Evolutionary conservation across 208 protist genomes (phyloP).

Genomic region (Balamuthia mandrillaris): DNA sequence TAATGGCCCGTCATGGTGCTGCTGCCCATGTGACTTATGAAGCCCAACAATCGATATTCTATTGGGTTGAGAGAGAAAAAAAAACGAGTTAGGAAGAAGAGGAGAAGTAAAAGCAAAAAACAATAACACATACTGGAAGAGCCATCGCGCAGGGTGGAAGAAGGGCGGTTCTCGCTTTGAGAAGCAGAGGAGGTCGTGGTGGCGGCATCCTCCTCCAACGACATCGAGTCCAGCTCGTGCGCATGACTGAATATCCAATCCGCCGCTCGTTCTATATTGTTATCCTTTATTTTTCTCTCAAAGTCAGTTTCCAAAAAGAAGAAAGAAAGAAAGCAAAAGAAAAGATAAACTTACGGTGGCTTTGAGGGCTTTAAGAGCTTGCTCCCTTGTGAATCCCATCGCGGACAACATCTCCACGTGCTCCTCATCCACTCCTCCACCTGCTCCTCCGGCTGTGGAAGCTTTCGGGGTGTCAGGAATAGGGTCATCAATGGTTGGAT

Average conservation of each 20-base stretch:
- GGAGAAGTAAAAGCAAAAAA: not conserved
- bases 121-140: not conserved
- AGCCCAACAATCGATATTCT: constrained; percentile 56
- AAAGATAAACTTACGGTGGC: constrained; percentile 61
- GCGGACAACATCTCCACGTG: constrained; percentile 46
- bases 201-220: not conserved
- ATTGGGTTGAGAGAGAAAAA: not conserved
- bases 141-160: not conserved
- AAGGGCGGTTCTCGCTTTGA: not conserved
- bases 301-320: not conserved
- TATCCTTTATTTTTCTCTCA: constrained; percentile 43
- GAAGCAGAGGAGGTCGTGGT: not conserved
- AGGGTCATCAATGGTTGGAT: constrained; percentile 62
- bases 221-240: constrained; percentile 65
- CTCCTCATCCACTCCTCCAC: constrained; percentile 7
- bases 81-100: not conserved
- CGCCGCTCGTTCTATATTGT: constrained; percentile 88
- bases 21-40: constrained; percentile 64
- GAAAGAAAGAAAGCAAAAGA: not conserved
- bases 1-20: constrained; percentile 60
- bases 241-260: constrained; percentile 94
- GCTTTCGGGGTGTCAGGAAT: not conserved
- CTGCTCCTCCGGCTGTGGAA: not conserved
- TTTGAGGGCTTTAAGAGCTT: constrained; percentile 75
- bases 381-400: constrained; percentile 66